Evolutionary conservation across 169 alveolate genomes (phyloP), one percentile per base, ranked within the genome.

Genomic region (Theileria parva): DNA sequence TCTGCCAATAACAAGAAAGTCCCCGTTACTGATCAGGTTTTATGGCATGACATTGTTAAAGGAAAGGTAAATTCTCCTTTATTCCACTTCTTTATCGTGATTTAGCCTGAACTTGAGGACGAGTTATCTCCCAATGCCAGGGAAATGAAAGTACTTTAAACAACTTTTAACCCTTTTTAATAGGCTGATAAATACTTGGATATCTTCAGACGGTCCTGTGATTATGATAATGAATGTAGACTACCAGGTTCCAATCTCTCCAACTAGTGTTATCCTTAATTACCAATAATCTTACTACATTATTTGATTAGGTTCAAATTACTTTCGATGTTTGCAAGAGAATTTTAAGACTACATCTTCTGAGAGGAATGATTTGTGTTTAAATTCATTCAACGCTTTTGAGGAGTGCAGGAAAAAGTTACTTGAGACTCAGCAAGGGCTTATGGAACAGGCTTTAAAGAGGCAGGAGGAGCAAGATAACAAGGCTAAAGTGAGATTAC

Each of bases 81-180:
- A n/a, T 17, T 73, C 21, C 9, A 75, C 11, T 21, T 7, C 7
- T 63, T 28, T 23, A 15, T n/a, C 71, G 9, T 37, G 2, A 15
- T 75, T 51, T 77, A 92, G 90, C 96, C 96, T 6, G 93, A 87
- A 39, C 37, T 93, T 30, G 96, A 93, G 72, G 95, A 93, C 37
- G 60, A 80, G 0, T 86, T 93, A 25, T 80, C 92, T 17, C 66
- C 92, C 32, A 93, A 93, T 72, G 96, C 96, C 37, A 85, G 94
- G 34, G 96, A 93, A 68, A 92, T 92, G 93, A 93, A 93, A 92
- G 93, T 88, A 67, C 11, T 79, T 64, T 2, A 37, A 0, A 4
- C 17, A 32, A 28, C 39, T 63, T 27, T 15, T 63, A 27, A 11
- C 44, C 9, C 74, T 13, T 25, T 37, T 32, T 30, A 6, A 8